Conservation (phyloP, 202 grass and related monocot species). For the Saccharum hybrid region DNA sequence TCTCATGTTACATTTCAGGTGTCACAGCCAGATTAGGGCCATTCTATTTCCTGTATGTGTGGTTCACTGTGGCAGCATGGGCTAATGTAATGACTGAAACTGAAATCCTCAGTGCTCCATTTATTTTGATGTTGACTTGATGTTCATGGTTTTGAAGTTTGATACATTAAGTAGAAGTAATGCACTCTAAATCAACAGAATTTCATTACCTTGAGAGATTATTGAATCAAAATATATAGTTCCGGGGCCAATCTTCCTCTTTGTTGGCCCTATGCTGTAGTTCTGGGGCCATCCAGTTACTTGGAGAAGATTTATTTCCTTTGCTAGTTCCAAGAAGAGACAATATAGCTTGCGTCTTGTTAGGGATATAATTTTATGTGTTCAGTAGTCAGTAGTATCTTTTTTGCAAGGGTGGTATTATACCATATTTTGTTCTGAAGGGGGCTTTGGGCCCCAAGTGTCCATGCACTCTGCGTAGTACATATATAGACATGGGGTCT, state of each 20-base stretch:
- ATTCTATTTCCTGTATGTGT: constrained; percentile 25
- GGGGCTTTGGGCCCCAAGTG: not conserved
- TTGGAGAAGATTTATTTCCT: not conserved
- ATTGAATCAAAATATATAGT: not conserved
- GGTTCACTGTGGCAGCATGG: constrained; percentile 6
- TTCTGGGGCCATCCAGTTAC: not conserved
- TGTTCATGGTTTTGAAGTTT: constrained; percentile 13
- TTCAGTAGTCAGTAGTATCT: not conserved
- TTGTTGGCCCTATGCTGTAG: not conserved
- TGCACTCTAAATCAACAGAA: not conserved
- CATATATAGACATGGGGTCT: not conserved
- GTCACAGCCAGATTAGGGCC: constrained; percentile 26
- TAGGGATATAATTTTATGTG: not conserved
- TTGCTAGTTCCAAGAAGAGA: not conserved
- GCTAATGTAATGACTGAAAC: constrained; percentile 9
- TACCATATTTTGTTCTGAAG: not conserved
- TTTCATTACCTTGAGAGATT: not conserved
- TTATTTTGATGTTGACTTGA: constrained; percentile 22
- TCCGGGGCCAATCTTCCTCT: not conserved
- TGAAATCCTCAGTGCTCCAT: not conserved
- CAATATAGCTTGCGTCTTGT: not conserved
- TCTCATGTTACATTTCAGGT: constrained; percentile 1
- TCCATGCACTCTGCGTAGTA: not conserved
- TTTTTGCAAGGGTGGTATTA: not conserved
- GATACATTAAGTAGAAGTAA: not conserved